A percentile compares a stretch with the other conserved stretches of the same genome.
Conservation (phyloP, 2,329 filamentous ascomycete species). For the Magnaporthiopsis rhizophila region DNA sequence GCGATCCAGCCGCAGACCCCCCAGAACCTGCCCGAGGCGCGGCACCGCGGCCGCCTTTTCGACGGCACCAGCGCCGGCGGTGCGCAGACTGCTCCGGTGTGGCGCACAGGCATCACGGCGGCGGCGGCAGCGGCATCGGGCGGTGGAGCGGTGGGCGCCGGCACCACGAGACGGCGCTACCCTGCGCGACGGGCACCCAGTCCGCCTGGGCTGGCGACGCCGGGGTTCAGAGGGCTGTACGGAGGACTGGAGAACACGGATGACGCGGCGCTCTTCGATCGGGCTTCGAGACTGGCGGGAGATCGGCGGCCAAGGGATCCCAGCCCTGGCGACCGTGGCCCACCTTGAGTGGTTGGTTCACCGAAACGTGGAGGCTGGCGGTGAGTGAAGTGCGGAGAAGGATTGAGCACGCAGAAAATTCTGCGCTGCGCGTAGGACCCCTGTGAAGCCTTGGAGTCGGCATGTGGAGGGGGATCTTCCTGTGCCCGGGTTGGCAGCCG, state of each 20-base stretch:
- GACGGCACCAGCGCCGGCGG: slow-evolving; percentile 16
- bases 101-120: slow-evolving; percentile 7
- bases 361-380: neutral
- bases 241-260: slow-evolving; percentile 40
- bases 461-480: too few species aligned
- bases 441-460: neutral
- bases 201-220: slow-evolving; percentile 29
- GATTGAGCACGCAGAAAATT: neutral
- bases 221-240: slow-evolving; percentile 38
- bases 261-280: slow-evolving; percentile 28
- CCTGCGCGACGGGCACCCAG: slow-evolving; percentile 21
- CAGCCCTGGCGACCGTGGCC: neutral
- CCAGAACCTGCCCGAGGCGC: slow-evolving; percentile 38
- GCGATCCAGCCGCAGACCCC: slow-evolving; percentile 42
- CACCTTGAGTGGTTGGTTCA: neutral
- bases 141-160: slow-evolving; percentile 12
- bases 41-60: slow-evolving; percentile 33
- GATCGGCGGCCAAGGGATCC: neutral
- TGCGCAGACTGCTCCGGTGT: slow-evolving; percentile 34
- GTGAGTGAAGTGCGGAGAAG: neutral
- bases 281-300: slow-evolving; percentile 12
- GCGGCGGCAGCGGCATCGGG: neutral
- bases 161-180: slow-evolving; percentile 12
- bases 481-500: neutral
- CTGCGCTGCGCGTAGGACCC: neutral